Evolutionary conservation across 129 eudicot species (phyloP).

Genomic region (Lactuca saligna): DNA sequence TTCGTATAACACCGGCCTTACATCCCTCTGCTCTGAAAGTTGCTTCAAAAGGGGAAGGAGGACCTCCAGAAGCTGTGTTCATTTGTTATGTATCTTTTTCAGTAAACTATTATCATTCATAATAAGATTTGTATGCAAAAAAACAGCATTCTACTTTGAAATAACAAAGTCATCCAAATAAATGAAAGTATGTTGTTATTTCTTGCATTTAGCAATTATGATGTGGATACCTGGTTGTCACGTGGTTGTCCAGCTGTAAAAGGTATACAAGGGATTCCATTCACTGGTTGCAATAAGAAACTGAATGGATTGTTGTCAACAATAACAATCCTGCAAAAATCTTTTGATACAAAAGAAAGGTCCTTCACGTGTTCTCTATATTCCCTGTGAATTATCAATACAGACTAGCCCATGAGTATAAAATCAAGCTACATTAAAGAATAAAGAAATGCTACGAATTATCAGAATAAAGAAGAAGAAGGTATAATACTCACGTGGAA

Average conservation of each 20-base stretch:
- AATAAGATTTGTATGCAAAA: too few relatives aligned
- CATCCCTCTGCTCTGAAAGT: constrained; percentile 80
- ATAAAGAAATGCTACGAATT: too few relatives aligned
- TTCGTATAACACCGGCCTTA: constrained; percentile 75
- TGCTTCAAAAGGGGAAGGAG: constrained; percentile 93
- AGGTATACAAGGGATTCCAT: constrained; percentile 96
- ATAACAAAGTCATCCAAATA: too few relatives aligned
- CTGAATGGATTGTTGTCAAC: constrained; percentile 99
- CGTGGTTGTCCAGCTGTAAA: constrained; percentile 97
- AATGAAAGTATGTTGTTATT: too few relatives aligned
- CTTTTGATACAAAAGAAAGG: constrained; percentile 71
- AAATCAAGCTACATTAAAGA: too few relatives aligned
- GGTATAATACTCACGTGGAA: constrained; percentile 79
- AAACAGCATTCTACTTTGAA: neutral
- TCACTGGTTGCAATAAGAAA: constrained; percentile 90
- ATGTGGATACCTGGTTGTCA: constrained; percentile 68
- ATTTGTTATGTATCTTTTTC: neutral
- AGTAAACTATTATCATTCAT: neutral
- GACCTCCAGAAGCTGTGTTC: constrained; percentile 76
- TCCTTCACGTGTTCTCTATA: constrained; percentile 98
- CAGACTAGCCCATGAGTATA: too few relatives aligned
- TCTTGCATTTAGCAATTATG: neutral
- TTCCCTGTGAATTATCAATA: constrained; percentile 49
- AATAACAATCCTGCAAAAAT: constrained; percentile 67
- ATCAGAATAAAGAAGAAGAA: neutral